Base-by-base conservation (phyloP, 805 yeast genomes). In the Yarrowia bubula region DNA sequence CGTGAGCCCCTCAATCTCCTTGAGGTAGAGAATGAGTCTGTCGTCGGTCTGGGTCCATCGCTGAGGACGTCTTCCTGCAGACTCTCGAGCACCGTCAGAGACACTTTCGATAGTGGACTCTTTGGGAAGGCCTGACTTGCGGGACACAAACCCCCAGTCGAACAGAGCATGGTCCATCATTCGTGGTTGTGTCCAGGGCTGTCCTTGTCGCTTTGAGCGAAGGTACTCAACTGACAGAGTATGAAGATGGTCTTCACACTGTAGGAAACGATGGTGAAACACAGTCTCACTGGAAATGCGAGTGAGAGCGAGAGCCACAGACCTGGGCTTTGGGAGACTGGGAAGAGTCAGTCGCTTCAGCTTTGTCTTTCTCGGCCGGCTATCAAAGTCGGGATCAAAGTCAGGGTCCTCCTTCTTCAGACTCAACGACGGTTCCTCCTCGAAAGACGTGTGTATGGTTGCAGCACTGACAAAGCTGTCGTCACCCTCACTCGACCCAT, bases 1-100 rank as follows among this genome's bases (percentile, higher is more conserved):
- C 18, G 80, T 72, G 47, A 72, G 72, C 33, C 72, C 70, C 68
- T 73, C 66, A 58, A 71, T 74, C 67, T 80, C 82, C 64, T 78
- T 76, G 35, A 70, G 67, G 42, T 66, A 47, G 3, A 65, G 48
- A 28, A 70, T 55, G 22, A 67, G 28, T 11, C 60, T 37, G 50
- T 70, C 71, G 18, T 69, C 71, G 10, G 46, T 10, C 10, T 38
- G 63, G 13, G 66, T 55, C 71, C 71, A 69, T 3, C 65, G 43
- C 14, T 28, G 38, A 1, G 61, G 47, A 6, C 60, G 60, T 11
- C 28, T 53, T 10, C 37, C n/a, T 5, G 33, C 13, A 13, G 18
- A 14, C 8, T 35, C 38, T 6, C 3, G 28, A 22, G 15, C 15
- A 41, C 3, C 9, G 3, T 41, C 32, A 8, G 33, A 7, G 8